Evolutionary conservation across 1,284 basidiomycete genomes (phyloP).

Genomic region (Tilletia caries): DNA sequence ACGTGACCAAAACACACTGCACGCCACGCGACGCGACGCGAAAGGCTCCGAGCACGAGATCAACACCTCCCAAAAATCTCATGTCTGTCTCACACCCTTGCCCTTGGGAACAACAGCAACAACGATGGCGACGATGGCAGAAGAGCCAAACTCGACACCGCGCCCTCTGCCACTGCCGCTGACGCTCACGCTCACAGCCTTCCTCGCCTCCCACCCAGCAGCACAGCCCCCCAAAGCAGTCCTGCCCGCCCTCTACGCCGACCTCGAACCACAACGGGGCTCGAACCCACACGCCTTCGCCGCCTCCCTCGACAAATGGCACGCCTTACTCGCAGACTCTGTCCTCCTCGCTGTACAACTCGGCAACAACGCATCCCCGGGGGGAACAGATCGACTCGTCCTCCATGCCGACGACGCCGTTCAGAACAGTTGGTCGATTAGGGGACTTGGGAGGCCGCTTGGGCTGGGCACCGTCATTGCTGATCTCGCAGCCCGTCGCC

Average conservation of each 20-base stretch:
- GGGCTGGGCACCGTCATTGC: slow-evolving; percentile 77
- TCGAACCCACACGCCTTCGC: slow-evolving; percentile 79
- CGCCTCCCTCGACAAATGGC: slow-evolving; percentile 84
- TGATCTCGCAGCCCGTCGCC: slow-evolving; percentile 20
- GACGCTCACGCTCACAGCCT: background rate
- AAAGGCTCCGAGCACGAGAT: no score
- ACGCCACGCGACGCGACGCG: background rate
- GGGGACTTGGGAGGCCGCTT: slow-evolving; percentile 70
- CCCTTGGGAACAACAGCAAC: background rate
- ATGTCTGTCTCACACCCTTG: no score
- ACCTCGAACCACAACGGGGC: slow-evolving; percentile 75
- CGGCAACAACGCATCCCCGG: slow-evolving; percentile 11
- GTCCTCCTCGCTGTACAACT: slow-evolving; percentile 53
- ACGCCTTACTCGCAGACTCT: slow-evolving; percentile 65
- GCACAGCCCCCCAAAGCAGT: background rate
- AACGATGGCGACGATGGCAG: background rate
- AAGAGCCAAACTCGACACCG: background rate
- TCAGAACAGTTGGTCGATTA: slow-evolving; percentile 28
- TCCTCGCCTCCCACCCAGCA: slow-evolving; percentile 11
- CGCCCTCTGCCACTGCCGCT: background rate
- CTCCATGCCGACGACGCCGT: slow-evolving; percentile 61
- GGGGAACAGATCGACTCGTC: slow-evolving; percentile 62
- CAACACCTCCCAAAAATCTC: no score
- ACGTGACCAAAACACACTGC: background rate
- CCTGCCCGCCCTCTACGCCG: slow-evolving; percentile 79